Base-by-base conservation (phyloP, 495 filamentous ascomycete species). In the Aspergillus sclerotiicarbonarius region DNA sequence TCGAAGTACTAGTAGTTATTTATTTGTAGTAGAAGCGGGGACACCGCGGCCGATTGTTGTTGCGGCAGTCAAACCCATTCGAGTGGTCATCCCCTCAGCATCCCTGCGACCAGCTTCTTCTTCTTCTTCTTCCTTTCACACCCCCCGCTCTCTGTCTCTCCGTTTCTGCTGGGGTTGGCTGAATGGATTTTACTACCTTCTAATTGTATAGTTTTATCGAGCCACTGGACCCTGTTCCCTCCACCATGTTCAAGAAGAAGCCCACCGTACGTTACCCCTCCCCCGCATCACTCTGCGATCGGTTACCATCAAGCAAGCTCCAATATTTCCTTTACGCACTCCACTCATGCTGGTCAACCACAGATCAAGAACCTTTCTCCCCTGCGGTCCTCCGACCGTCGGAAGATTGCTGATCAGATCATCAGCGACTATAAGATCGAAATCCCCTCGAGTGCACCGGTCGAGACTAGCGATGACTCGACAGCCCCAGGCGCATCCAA, bases 241-340 rank as follows among this genome's bases (percentile, higher is more conserved):
- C 49, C 60, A 66, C 44, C 45, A 90, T 90, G 87, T 90, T 90
- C 77, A 90, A 90, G 72, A 90, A 90, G 74, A 90, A 89, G 79
- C 87, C 87, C 43, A 86, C 81, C 45, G 87, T 88, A 67, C 21
- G 61, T 59, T 56, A 51, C 56, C 54, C 59, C 51, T 58, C 60
- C 69, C 67, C 69, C 68, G 70, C 72, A 71, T 45, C 66, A 20
- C 50, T 41, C 18, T n/a, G 16, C n/a, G 6, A 39, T 31, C 20
- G 25, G 25, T 25, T 25, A 25, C 50, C 37, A 63, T 60, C 56
- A 58, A 62, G 61, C 62, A 58, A 30, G 33, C 31, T 31, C 19
- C 19, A 32, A 10, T n/a, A 8, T n/a, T 50, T 10, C 43, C 45
- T 45, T 53, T 13, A 18, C 16, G 5, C 6, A n/a, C 16, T 25